Percentiles rank a stretch among this genome's conserved stretches.
Conservation (phyloP, 2,329 filamentous ascomycete species). For the Zasmidium cellare region DNA sequence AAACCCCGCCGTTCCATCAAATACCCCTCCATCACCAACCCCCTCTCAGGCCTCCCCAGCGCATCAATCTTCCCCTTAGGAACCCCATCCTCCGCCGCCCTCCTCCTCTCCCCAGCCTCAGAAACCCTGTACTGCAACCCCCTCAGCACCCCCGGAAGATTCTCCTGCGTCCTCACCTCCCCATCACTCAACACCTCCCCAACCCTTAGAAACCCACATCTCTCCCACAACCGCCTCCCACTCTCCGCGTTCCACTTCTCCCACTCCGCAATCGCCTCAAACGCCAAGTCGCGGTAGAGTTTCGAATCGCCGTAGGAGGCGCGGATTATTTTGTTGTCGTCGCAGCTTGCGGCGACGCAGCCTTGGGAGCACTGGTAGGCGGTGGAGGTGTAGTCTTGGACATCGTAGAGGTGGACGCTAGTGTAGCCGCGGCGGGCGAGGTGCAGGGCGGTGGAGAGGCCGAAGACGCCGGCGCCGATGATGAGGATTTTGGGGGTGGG, state of each 20-base stretch:
- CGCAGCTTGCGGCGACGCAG: conserved; percentile 19
- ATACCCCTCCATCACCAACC: background rate
- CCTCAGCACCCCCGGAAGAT: no score
- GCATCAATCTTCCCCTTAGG: background rate
- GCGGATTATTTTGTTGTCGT: conserved; percentile 24
- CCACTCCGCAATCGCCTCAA: conserved; percentile 28
- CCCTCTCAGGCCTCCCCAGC: background rate
- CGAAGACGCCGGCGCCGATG: conserved; percentile 44
- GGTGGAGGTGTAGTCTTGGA: conserved; percentile 8
- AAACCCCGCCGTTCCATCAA: background rate
- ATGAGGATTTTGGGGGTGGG: conserved; percentile 24
- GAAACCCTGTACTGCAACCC: no score
- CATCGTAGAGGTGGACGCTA: conserved; percentile 15
- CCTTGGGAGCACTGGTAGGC: conserved; percentile 16
- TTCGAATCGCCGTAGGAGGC: conserved; percentile 18
- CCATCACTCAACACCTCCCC: background rate
- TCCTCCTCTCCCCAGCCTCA: no score
- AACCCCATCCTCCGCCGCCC: no score
- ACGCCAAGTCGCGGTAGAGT: conserved; percentile 19
- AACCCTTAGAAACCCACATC: background rate
- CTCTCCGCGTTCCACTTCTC: conserved; percentile 32
- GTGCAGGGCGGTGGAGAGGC: conserved; percentile 37
- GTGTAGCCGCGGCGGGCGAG: conserved; percentile 16
- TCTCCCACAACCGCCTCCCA: background rate
- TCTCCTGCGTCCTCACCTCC: conserved; percentile 2